These are phyloP conservation scores for Xerocomus potaroensis DNA, from an alignment of 768 basidiomycete species.

Conservation along the genomic window DNA sequence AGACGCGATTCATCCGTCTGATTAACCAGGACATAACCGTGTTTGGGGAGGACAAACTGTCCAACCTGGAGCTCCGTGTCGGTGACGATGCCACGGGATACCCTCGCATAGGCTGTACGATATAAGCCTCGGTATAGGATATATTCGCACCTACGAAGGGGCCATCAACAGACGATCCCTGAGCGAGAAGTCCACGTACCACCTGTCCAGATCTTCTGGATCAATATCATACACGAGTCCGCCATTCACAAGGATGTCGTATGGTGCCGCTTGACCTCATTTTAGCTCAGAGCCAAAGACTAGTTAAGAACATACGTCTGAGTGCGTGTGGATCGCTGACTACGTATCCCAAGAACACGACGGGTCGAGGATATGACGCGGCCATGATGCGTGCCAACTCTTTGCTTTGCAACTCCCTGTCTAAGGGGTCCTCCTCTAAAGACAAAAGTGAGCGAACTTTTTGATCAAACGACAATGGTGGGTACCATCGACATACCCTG, in stretches of 20 bases:
- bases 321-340: constrained; percentile 63
- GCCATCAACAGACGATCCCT: neutral
- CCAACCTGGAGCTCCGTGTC: constrained; percentile 90
- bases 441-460: neutral
- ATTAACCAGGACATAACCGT: constrained; percentile 50
- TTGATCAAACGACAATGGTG: neutral
- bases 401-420: constrained; percentile 79
- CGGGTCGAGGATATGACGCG: constrained; percentile 61
- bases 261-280: constrained; percentile 56
- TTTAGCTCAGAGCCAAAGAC: constrained; percentile 8
- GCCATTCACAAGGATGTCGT: constrained; percentile 71
- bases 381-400: constrained; percentile 81
- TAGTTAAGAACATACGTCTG: constrained; percentile 46
- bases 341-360: constrained; percentile 79
- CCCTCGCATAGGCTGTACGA: constrained; percentile 74
- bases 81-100: constrained; percentile 80
- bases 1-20: constrained; percentile 63
- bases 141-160: constrained; percentile 73
- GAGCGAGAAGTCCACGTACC: constrained; percentile 37
- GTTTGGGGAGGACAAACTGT: constrained; percentile 72
- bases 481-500: constrained; percentile 54
- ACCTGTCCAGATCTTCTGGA: constrained; percentile 62
- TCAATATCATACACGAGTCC: constrained; percentile 81
- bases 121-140: constrained; percentile 80
- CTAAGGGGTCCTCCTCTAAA: constrained; percentile 83